Base-by-base conservation (phyloP, 1,284 basidiomycete species). In the Rhodotorula sp. region DNA sequence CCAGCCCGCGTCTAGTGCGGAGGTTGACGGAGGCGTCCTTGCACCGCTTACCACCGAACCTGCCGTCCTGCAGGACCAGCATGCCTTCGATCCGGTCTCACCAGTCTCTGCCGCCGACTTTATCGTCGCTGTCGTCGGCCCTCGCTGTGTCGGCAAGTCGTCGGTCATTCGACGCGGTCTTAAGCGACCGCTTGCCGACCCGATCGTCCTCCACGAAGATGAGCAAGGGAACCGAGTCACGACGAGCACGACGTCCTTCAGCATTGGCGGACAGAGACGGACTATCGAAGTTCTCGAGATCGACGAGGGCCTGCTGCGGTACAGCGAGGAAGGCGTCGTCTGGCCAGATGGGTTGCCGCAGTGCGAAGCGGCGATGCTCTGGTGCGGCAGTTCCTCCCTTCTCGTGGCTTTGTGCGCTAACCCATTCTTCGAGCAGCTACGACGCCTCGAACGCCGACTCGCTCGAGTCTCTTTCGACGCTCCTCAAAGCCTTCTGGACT, bases 401-500 rank as follows among this genome's bases (percentile, higher is more conserved):
- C 15, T 22, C 32, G 44, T 56, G 13, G 20, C 47, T 30, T 20
- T 22, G 13, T 22, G 27, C 1, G 1, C 32, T 15, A 10, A 44
- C 24, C 2, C 24, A 5, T 19, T n/a, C 15, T 36, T n/a, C 15
- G 2, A 19, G 11, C 65, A 78, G 77, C 59, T 79, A 77, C 67
- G 78, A 79, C 60, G 71, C 78, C 29, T 74, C 74, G 15, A 73
- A 79, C 64, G 67, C 74, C 1, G 29, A 63, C 19, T 75, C 77
- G 2, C 57, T 78, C 3, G 60, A 66, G 5, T 44, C 68, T 1
- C 72, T 79, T 29, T 57, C 68, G 6, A 59, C 54, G 6, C 71
- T 79, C 20, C 74, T 79, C 8, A 64, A 76, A 34, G 74, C 74
- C 8, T 79, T 79, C 64, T 79, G 78, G 77, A 77, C 73, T 11